Evolutionary conservation across 116 monocot species (phyloP).

Genomic region (Papilionanthe hybrid): DNA sequence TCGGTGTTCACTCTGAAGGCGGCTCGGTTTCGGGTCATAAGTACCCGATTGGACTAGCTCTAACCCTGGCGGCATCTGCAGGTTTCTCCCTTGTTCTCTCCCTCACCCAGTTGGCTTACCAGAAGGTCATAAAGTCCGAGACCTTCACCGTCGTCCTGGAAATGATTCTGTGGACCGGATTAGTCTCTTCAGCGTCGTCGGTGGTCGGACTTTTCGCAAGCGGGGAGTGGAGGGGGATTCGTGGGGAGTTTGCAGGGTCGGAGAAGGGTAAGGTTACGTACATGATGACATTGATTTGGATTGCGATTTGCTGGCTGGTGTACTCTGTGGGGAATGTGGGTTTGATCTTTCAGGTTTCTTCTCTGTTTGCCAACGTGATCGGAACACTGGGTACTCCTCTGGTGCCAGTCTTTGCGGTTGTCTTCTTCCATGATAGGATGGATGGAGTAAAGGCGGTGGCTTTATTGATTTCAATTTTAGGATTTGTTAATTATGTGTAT

Average conservation of each 20-base stretch:
- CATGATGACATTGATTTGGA: conserved; percentile 50
- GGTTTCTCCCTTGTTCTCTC: conserved; percentile 19
- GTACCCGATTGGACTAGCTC: conserved; percentile 11
- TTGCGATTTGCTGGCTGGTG: conserved; percentile 46
- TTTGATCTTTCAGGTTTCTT: conserved; percentile 26
- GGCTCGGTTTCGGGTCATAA: not conserved
- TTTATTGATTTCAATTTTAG: conserved; percentile 14
- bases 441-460: conserved; percentile 21
- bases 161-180: conserved; percentile 28
- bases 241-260: conserved; percentile 36
- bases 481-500: conserved; percentile 16
- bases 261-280: conserved; percentile 36
- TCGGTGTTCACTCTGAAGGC: conserved; percentile 8
- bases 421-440: conserved; percentile 22
- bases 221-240: conserved; percentile 41
- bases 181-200: conserved; percentile 22
- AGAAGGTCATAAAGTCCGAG: conserved; percentile 15
- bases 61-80: conserved; percentile 20
- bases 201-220: conserved; percentile 40
- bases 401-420: conserved; percentile 18
- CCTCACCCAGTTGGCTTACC: conserved; percentile 17
- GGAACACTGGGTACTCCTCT: conserved; percentile 13
- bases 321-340: conserved; percentile 46
- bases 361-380: conserved; percentile 18
- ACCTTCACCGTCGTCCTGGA: conserved; percentile 12